phyloP scores from a whole-genome alignment of 306 rosid genomes.

The Begonia peltatifolia region DNA sequence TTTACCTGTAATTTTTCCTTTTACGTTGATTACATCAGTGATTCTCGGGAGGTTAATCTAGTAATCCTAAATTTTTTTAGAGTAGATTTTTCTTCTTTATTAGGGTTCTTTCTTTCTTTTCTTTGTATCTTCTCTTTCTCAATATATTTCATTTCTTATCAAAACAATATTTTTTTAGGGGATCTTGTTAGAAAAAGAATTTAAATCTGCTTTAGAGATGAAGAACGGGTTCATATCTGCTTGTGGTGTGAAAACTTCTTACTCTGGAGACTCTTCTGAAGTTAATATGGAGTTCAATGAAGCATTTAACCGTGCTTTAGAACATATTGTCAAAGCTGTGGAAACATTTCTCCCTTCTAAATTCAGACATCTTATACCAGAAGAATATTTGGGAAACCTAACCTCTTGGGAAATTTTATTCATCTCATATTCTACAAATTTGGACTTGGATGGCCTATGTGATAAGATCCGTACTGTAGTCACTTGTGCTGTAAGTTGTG shows the following conservation, averaged over 20 bases:
- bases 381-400: constrained; percentile 28
- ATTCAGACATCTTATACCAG: constrained; percentile 15
- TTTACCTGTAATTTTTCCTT: not conserved
- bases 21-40: not conserved
- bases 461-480: constrained; percentile 35
- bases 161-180: constrained; percentile 25
- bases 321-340: constrained; percentile 31
- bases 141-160: too few species aligned
- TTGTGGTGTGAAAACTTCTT: constrained; percentile 8
- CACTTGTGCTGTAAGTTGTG: constrained; percentile 42
- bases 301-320: constrained; percentile 26
- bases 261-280: constrained; percentile 13
- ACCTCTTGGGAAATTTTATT: constrained; percentile 42
- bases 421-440: constrained; percentile 23
- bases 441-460: constrained; percentile 38
- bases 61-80: constrained; percentile 22
- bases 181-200: constrained; percentile 40
- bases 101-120: too few species aligned
- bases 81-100: constrained; percentile 6
- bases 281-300: constrained; percentile 24
- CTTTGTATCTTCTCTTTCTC: too few species aligned
- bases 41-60: not conserved
- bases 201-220: constrained; percentile 14
- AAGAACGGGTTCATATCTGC: constrained; percentile 7
- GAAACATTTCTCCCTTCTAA: constrained; percentile 23